A percentile compares a stretch with the other conserved stretches of the same genome.
These are phyloP conservation scores for Fragaria vesca DNA, from an alignment of 306 rosid genomes.

Conservation along the genomic window DNA sequence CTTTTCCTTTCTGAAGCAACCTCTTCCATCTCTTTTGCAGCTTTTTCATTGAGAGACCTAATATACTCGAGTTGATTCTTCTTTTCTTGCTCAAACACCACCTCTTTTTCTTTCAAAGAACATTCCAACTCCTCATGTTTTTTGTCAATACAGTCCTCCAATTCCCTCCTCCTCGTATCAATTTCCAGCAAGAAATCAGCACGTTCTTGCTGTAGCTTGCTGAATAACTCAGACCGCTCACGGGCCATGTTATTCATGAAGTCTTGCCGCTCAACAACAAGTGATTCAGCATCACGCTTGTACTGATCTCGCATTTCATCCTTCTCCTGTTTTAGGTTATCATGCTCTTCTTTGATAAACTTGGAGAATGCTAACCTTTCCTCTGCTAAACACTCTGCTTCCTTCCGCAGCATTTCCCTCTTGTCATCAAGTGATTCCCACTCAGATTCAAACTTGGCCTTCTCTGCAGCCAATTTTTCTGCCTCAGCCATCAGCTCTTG, in stretches of 20 bases:
- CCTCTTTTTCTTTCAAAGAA: conserved; percentile 67
- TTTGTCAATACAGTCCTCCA: conserved; percentile 76
- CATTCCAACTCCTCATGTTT: conserved; percentile 89
- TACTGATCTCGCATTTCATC: conserved; percentile 63
- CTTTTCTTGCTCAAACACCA: conserved; percentile 76
- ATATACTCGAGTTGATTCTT: conserved; percentile 58
- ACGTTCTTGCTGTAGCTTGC: conserved; percentile 87
- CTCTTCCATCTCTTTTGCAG: conserved; percentile 67
- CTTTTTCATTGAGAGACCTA: conserved; percentile 65
- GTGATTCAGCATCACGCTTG: conserved; percentile 59
- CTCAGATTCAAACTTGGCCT: conserved; percentile 89
- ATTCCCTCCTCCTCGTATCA: conserved; percentile 69
- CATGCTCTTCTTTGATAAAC: conserved; percentile 74
- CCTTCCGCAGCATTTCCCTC: conserved; percentile 65
- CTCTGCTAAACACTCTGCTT: conserved; percentile 61
- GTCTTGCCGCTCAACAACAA: conserved; percentile 71
- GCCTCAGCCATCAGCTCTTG: conserved; percentile 71
- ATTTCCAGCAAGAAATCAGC: conserved; percentile 73
- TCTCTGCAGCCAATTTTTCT: conserved; percentile 72
- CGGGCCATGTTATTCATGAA: conserved; percentile 80
- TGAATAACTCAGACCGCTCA: conserved; percentile 84
- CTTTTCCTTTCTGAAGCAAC: conserved; percentile 74
- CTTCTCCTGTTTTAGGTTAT: conserved; percentile 62
- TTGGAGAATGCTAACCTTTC: conserved; percentile 67
- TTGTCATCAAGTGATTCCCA: conserved; percentile 96